A percentile compares a stretch with the other conserved stretches of the same genome.
Conservation (phyloP, 495 filamentous ascomycete genomes). For the Xylaria bambusicola region DNA sequence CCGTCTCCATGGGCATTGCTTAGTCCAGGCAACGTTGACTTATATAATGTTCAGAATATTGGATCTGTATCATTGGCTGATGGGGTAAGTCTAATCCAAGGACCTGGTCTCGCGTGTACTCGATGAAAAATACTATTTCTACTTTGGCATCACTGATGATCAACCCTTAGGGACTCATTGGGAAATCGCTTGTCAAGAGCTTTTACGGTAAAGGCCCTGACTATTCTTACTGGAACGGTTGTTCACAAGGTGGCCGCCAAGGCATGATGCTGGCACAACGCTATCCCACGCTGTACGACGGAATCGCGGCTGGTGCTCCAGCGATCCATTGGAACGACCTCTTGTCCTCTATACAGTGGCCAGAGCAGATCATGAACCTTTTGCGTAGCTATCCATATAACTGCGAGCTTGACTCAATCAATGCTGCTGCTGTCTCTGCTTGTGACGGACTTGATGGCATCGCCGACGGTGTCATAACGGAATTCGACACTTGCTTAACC, state of each 20-base stretch:
- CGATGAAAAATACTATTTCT: neutral
- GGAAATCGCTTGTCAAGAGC: constrained; percentile 30
- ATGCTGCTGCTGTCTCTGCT: constrained; percentile 27
- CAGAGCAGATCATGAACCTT: constrained; percentile 35
- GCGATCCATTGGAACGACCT: constrained; percentile 36
- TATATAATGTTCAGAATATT: constrained; percentile 41
- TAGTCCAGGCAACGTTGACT: constrained; percentile 45
- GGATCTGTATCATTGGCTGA: constrained; percentile 31
- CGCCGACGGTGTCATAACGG: constrained; percentile 37
- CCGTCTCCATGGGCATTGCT: constrained; percentile 40
- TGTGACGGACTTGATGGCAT: constrained; percentile 45
- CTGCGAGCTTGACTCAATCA: constrained; percentile 40
- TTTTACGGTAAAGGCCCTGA: constrained; percentile 39
- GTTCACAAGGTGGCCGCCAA: constrained; percentile 48
- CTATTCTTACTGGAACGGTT: constrained; percentile 50
- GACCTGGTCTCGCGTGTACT: neutral
- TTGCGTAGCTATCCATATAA: constrained; percentile 23
- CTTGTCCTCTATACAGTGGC: constrained; percentile 25
- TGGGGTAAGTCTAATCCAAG: constrained; percentile 10
- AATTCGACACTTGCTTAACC: constrained; percentile 22
- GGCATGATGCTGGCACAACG: constrained; percentile 46
- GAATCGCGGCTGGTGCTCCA: constrained; percentile 42
- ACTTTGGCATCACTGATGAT: neutral
- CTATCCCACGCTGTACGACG: constrained; percentile 45
- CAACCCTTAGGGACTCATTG: constrained; percentile 36